Percentiles rank a stretch among this genome's conserved stretches.
phyloP scores from a whole-genome alignment of 1,284 basidiomycete species.

The Exobasidium cylindrosporum region DNA sequence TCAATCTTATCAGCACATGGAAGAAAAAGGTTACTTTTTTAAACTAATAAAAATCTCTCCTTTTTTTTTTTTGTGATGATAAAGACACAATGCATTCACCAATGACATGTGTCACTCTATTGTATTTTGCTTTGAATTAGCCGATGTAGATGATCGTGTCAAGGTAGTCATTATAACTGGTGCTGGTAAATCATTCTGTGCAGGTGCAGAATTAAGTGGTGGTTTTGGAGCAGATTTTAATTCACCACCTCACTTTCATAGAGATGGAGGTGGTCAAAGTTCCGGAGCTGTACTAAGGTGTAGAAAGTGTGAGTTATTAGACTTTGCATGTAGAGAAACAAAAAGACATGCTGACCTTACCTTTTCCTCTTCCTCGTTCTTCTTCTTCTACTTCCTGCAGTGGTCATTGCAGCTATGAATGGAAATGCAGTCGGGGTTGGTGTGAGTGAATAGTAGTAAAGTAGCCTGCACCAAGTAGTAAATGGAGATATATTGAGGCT shows the following conservation, averaged over 20 bases:
- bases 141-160: slow-evolving; percentile 39
- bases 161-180: slow-evolving; percentile 32
- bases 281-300: slow-evolving; percentile 31
- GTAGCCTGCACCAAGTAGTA: too few species aligned
- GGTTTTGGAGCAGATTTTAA: slow-evolving; percentile 32
- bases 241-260: slow-evolving; percentile 20
- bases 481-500: too few species aligned
- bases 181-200: slow-evolving; percentile 37
- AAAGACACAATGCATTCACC: slow-evolving; percentile 34
- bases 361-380: neutral
- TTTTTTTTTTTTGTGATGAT: neutral
- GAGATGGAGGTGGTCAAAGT: slow-evolving; percentile 37
- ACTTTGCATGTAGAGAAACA: neutral
- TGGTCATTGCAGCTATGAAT: slow-evolving; percentile 40
- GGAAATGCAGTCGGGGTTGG: slow-evolving; percentile 46
- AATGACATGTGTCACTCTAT: slow-evolving; percentile 29
- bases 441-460: too few species aligned
- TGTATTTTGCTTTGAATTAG: slow-evolving; percentile 40
- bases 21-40: neutral
- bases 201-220: slow-evolving; percentile 33
- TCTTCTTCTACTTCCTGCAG: neutral
- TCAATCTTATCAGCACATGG: neutral
- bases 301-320: slow-evolving; percentile 23
- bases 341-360: neutral
- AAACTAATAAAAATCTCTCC: neutral